Percentiles rank a stretch among this genome's conserved stretches.
Evolutionary conservation across 805 yeast genomes (phyloP).

Genomic region (Candida dendrica): DNA sequence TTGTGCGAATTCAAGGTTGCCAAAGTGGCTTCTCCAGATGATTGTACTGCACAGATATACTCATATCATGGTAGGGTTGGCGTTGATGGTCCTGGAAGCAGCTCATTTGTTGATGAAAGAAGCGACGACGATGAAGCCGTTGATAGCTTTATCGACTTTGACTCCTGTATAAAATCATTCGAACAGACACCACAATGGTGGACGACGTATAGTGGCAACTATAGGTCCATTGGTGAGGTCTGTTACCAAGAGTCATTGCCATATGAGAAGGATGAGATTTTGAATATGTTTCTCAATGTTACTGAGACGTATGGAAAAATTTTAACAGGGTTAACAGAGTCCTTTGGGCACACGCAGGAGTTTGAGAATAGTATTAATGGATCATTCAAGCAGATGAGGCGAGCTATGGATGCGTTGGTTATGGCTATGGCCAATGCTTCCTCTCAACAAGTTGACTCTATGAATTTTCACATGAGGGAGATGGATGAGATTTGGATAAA

Average conservation of each 20-base stretch:
- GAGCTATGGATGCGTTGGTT: constrained; percentile 9
- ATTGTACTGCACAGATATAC: constrained; percentile 6
- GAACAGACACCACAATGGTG: constrained; percentile 53
- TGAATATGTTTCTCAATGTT: constrained; percentile 39
- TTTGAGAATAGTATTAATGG: constrained; percentile 25
- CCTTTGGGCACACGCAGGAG: constrained; percentile 7
- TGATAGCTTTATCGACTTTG: constrained; percentile 11
- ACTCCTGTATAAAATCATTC: constrained; percentile 32
- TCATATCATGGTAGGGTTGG: neutral
- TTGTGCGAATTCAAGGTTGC: constrained; percentile 50
- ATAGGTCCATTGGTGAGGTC: constrained; percentile 42
- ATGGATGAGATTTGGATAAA: neutral
- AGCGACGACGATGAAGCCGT: constrained; percentile 2
- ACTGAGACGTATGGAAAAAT: constrained; percentile 26
- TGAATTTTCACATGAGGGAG: neutral
- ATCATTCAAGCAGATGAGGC: constrained; percentile 16
- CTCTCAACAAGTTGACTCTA: neutral
- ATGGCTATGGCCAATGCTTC: neutral
- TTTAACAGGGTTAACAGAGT: constrained; percentile 12
- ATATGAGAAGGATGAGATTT: constrained; percentile 42
- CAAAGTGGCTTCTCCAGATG: constrained; percentile 24
- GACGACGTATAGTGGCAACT: constrained; percentile 68
- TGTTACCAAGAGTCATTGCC: constrained; percentile 49
- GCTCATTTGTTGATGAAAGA: constrained; percentile 13
- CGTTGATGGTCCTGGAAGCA: too few relatives aligned